Evolutionary conservation across 2,329 filamentous ascomycete genomes (phyloP).

Genomic region (Penicillium sp.): DNA sequence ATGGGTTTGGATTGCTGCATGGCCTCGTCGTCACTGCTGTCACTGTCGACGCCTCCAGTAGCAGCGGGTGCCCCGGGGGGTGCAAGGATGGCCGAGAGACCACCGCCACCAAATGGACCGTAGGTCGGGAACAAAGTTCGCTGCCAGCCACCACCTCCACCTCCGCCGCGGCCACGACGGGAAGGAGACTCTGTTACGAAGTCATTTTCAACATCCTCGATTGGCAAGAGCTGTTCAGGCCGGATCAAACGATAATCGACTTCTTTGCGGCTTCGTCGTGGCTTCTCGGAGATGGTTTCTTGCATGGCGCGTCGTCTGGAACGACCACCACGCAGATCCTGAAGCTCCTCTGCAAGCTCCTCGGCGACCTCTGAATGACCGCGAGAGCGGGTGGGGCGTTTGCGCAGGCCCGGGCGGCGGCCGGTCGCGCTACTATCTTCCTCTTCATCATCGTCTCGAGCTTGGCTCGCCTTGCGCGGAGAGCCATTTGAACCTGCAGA

Average conservation of each 20-base stretch:
- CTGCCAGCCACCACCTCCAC: conserved; percentile 57
- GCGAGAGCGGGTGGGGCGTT: conserved; percentile 44
- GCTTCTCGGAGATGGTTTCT: conserved; percentile 37
- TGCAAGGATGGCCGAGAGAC: conserved; percentile 63
- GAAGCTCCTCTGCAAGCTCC: conserved; percentile 55
- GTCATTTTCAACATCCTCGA: conserved; percentile 69
- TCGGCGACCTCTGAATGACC: conserved; percentile 45
- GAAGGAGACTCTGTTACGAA: conserved; percentile 59
- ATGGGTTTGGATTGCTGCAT: conserved; percentile 56
- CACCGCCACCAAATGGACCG: conserved; percentile 84
- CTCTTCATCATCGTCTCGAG: conserved; percentile 38
- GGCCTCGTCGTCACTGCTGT: conserved; percentile 93
- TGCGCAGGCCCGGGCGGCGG: conserved; percentile 49
- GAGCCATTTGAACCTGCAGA: conserved; percentile 45
- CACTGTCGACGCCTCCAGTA: conserved; percentile 76
- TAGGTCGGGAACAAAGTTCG: conserved; percentile 81
- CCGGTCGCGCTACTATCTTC: conserved; percentile 44
- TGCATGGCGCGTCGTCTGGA: conserved; percentile 33
- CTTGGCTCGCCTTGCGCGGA: conserved; percentile 36
- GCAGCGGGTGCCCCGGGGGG: conserved; percentile 65
- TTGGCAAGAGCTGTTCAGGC: conserved; percentile 61
- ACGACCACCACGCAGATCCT: conserved; percentile 46
- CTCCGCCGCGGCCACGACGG: conserved; percentile 60
- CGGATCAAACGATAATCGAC: conserved; percentile 85
- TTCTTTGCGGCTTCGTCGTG: conserved; percentile 55